Conservation (phyloP, 805 yeast genomes). For the Metschnikowia hibisci region DNA sequence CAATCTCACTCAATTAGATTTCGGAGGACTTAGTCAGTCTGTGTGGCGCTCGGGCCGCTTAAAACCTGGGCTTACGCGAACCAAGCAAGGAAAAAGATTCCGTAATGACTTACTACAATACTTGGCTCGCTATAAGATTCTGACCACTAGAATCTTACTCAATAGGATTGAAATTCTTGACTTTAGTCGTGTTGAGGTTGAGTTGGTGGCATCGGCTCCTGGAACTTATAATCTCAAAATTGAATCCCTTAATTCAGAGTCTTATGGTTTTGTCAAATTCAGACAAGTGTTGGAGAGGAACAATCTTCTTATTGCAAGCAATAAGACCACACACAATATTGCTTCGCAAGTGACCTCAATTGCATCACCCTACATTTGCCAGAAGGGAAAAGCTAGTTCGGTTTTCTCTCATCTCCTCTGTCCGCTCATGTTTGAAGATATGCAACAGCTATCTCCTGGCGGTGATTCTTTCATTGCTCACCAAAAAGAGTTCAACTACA, state of each 20-base stretch:
- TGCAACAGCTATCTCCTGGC: slow-evolving; percentile 28
- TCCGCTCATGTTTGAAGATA: slow-evolving; percentile 38
- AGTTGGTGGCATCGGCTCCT: slow-evolving; percentile 56
- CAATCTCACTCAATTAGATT: slow-evolving; percentile 54
- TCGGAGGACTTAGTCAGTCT: slow-evolving; percentile 58
- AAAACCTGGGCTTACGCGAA: slow-evolving; percentile 10
- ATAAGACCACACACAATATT: slow-evolving; percentile 23
- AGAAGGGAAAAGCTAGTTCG: slow-evolving; percentile 29
- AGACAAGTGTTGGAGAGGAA: slow-evolving; percentile 37
- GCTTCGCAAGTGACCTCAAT: slow-evolving; percentile 48
- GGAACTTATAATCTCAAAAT: slow-evolving; percentile 27
- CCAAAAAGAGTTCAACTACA: slow-evolving; percentile 23
- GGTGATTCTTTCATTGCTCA: slow-evolving; percentile 17
- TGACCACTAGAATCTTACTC: slow-evolving; percentile 25
- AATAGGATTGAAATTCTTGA: slow-evolving; percentile 32
- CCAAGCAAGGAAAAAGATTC: slow-evolving; percentile 27
- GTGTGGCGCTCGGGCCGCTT: slow-evolving; percentile 57
- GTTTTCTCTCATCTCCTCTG: slow-evolving; percentile 46
- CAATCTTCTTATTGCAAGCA: slow-evolving; percentile 23
- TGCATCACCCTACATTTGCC: slow-evolving; percentile 39
- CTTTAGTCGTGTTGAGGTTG: slow-evolving; percentile 46
- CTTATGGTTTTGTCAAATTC: slow-evolving; percentile 48
- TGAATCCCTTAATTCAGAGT: slow-evolving; percentile 15
- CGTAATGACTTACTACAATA: slow-evolving; percentile 43
- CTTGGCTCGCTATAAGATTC: slow-evolving; percentile 39